Conservation (phyloP, 2,329 filamentous ascomycete species). For the Colletotrichum lindemuthianum region DNA sequence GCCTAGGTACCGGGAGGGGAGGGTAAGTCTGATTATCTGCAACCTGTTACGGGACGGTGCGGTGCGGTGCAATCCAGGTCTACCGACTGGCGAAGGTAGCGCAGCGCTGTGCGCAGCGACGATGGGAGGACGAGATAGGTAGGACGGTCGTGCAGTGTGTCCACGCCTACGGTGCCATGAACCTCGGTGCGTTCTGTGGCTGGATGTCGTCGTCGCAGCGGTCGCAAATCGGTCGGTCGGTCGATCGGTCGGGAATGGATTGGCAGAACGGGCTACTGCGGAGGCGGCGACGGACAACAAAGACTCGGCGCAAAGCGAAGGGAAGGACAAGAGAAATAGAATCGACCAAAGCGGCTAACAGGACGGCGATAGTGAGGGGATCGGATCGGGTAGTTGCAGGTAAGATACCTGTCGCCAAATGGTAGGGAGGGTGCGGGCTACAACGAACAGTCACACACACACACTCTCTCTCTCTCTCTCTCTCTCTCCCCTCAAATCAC, state of each 20-base stretch:
- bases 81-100: not conserved
- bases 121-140: not conserved
- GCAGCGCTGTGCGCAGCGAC: not conserved
- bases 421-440: slow-evolving; percentile 25
- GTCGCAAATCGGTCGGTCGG: slow-evolving; percentile 34
- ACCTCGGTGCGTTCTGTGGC: too few species aligned
- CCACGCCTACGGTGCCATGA: too few species aligned
- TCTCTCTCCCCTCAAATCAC: too few species aligned
- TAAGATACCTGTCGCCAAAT: slow-evolving; percentile 29
- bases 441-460: not conserved
- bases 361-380: slow-evolving; percentile 23
- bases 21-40: slow-evolving; percentile 4
- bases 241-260: slow-evolving; percentile 20
- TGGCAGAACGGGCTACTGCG: slow-evolving; percentile 1
- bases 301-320: slow-evolving; percentile 14
- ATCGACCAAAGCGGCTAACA: slow-evolving; percentile 10
- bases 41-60: slow-evolving; percentile 7
- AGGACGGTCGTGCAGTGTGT: not conserved
- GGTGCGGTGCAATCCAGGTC: not conserved
- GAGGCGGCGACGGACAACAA: slow-evolving; percentile 16
- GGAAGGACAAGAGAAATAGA: not conserved
- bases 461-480: too few species aligned
- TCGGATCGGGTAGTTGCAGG: slow-evolving; percentile 24
- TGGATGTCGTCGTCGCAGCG: slow-evolving; percentile 20
- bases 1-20: not conserved